Percentiles rank a stretch among this genome's conserved stretches.
phyloP scores from a whole-genome alignment of 805 yeast species.

The Ogataea populi-albae region DNA sequence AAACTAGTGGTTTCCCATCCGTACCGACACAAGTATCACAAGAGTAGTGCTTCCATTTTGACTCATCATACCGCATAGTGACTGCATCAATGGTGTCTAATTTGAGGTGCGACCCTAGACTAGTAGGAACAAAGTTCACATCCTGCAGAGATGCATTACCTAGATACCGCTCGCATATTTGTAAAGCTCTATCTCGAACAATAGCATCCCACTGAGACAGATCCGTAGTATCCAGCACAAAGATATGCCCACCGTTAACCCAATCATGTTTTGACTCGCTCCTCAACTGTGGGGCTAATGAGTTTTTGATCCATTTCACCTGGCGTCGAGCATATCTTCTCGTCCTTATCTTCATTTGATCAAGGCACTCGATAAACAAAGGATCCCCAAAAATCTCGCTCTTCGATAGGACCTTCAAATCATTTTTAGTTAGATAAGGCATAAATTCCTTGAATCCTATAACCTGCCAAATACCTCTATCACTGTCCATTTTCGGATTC shows the following conservation, averaged over 20 bases:
- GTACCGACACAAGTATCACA: constrained; percentile 67
- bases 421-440: constrained; percentile 44
- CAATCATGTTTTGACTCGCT: constrained; percentile 44
- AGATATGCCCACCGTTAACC: constrained; percentile 61
- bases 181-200: constrained; percentile 56
- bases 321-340: constrained; percentile 85
- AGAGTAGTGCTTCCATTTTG: constrained; percentile 60
- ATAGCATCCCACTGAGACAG: constrained; percentile 53
- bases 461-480: constrained; percentile 88
- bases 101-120: constrained; percentile 11
- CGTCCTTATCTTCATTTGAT: constrained; percentile 79
- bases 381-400: constrained; percentile 10
- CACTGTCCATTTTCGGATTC: constrained; percentile 45
- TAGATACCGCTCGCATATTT: constrained; percentile 39
- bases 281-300: constrained; percentile 57
- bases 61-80: constrained; percentile 13
- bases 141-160: constrained; percentile 5
- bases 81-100: constrained; percentile 8
- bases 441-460: constrained; percentile 90
- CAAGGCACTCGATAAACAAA: constrained; percentile 47
- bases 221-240: constrained; percentile 75
- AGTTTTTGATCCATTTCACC: constrained; percentile 83
- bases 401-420: constrained; percentile 15
- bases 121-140: constrained; percentile 17
- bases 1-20: constrained; percentile 52